Conservation (phyloP, 2,329 filamentous ascomycete genomes). For the Emmonsiellopsis sp. region DNA sequence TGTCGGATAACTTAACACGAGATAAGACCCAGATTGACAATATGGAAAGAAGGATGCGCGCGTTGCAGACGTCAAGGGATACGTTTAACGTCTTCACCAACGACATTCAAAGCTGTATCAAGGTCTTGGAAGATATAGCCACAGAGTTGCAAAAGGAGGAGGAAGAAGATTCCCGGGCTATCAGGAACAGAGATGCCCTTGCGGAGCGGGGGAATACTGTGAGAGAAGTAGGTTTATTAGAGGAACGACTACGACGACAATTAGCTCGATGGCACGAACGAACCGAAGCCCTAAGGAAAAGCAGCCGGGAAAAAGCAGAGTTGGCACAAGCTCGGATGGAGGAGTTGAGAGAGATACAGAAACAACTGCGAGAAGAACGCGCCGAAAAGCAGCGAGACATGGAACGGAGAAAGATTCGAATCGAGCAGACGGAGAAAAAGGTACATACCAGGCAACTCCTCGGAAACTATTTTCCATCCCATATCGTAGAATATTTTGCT, state of each 20-base stretch:
- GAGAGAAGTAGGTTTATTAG: constrained; percentile 80
- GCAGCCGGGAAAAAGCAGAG: constrained; percentile 71
- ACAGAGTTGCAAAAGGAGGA: constrained; percentile 84
- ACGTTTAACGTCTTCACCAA: constrained; percentile 76
- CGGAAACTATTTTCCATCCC: constrained; percentile 11
- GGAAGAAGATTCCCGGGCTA: constrained; percentile 72
- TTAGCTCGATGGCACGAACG: constrained; percentile 77
- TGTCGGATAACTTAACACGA: constrained; percentile 65
- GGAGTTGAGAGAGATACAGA: constrained; percentile 70
- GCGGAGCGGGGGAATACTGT: constrained; percentile 83
- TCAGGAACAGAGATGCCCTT: constrained; percentile 75
- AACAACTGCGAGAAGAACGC: constrained; percentile 72
- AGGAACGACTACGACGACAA: constrained; percentile 74
- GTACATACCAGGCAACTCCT: constrained; percentile 38
- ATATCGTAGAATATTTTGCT: not conserved
- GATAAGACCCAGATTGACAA: constrained; percentile 82
- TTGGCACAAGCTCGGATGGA: constrained; percentile 85
- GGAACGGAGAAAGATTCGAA: constrained; percentile 81
- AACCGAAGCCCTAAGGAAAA: constrained; percentile 72
- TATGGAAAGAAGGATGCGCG: constrained; percentile 77
- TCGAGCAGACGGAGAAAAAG: constrained; percentile 99
- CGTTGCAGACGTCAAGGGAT: constrained; percentile 83
- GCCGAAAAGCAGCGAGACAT: constrained; percentile 83
- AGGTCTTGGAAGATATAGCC: constrained; percentile 78
- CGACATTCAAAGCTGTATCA: constrained; percentile 81